phyloP scores from a whole-genome alignment of 78 protist genomes.

The Bodo saltans region DNA sequence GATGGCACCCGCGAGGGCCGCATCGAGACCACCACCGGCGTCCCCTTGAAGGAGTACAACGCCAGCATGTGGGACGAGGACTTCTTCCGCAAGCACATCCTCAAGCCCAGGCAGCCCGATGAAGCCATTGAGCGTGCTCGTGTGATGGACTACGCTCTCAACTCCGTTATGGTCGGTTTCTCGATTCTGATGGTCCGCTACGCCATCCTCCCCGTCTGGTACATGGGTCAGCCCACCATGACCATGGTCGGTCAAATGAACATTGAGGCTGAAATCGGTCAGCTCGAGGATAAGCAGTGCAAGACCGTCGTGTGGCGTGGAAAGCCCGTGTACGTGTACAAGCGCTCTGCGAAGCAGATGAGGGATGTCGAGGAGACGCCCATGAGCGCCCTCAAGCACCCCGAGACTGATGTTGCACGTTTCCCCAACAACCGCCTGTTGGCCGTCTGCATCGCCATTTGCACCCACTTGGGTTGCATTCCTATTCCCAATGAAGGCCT shows the following conservation, averaged over 20 bases:
- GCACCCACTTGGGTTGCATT: conserved; percentile 97
- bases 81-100: conserved; percentile 1
- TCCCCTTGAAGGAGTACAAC: neutral
- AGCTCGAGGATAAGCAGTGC: conserved; percentile 49
- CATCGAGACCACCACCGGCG: neutral
- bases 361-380: conserved; percentile 24
- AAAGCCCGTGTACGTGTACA: conserved; percentile 69
- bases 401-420: conserved; percentile 62
- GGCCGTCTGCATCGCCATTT: conserved; percentile 84
- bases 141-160: conserved; percentile 11
- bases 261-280: conserved; percentile 63
- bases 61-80: neutral
- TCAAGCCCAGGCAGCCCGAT: conserved; percentile 11
- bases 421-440: conserved; percentile 63
- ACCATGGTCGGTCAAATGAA: conserved; percentile 68
- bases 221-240: conserved; percentile 8
- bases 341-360: conserved; percentile 56
- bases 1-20: conserved; percentile 11
- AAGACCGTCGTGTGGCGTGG: conserved; percentile 72
- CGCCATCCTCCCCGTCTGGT: neutral
- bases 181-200: neutral
- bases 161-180: neutral
- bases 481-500: conserved; percentile 88
- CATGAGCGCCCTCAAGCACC: conserved; percentile 42
- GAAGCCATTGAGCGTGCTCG: neutral